Conservation (phyloP, 257 asterid genomes). For the Eucommia ulmoides region DNA sequence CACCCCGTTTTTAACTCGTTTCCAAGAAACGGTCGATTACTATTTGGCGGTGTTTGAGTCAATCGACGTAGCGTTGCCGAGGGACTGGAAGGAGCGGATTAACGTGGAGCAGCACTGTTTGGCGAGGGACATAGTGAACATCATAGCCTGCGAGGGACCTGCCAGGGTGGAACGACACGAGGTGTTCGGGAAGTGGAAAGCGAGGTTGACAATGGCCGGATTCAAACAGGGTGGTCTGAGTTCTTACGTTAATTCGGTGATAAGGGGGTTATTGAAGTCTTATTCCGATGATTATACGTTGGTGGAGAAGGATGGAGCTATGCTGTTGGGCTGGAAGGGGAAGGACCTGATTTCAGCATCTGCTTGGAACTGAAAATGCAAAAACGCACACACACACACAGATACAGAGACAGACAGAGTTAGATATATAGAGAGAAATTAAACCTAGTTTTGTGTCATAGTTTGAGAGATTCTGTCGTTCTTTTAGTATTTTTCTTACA, state of each 20-base stretch:
- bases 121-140: constrained; percentile 86
- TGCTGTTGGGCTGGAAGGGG: constrained; percentile 20
- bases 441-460: too few relatives aligned
- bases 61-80: constrained; percentile 51
- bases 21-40: constrained; percentile 57
- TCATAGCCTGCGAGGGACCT: constrained; percentile 85
- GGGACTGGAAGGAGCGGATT: constrained; percentile 78
- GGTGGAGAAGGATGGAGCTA: constrained; percentile 15
- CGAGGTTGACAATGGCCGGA: constrained; percentile 79
- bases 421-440: too few relatives aligned
- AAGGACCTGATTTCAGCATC: constrained; percentile 16
- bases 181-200: constrained; percentile 81
- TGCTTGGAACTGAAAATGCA: constrained; percentile 11
- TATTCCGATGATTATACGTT: constrained; percentile 16
- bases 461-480: too few relatives aligned
- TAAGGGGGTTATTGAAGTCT: constrained; percentile 8
- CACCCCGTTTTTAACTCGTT: constrained; percentile 62
- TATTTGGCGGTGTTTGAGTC: constrained; percentile 85
- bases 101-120: constrained; percentile 81
- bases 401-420: too few relatives aligned
- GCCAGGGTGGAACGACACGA: constrained; percentile 90
- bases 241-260: constrained; percentile 43
- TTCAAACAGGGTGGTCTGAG: constrained; percentile 55
- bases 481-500: too few relatives aligned
- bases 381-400: neutral